phyloP scores from a whole-genome alignment of 352 stramenopile genomes.

The Phytophthora tentaculata region DNA sequence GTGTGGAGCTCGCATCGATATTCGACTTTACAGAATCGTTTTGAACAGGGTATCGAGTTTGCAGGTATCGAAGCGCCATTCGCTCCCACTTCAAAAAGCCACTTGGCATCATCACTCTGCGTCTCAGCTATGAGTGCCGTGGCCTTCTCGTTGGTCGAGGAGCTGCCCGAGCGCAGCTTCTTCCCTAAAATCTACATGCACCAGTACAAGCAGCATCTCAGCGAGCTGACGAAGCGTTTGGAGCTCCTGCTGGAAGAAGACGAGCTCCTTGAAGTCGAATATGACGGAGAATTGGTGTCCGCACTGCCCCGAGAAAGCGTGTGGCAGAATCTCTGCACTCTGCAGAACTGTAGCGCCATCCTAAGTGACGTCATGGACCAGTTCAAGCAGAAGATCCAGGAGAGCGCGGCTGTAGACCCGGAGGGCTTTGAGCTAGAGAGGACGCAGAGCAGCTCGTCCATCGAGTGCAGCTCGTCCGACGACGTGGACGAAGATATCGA shows the following conservation, averaged over 20 bases:
- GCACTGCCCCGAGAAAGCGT: slow-evolving; percentile 50
- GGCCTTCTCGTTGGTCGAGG: slow-evolving; percentile 35
- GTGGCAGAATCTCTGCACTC: slow-evolving; percentile 68
- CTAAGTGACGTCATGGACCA: slow-evolving; percentile 45
- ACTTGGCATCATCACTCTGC: slow-evolving; percentile 3
- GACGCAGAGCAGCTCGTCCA: slow-evolving; percentile 50
- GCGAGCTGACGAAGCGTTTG: slow-evolving; percentile 62
- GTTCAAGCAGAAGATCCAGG: slow-evolving; percentile 72
- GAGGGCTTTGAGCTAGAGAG: slow-evolving; percentile 49
- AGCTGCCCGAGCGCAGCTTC: slow-evolving; percentile 57
- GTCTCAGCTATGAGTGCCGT: slow-evolving; percentile 11
- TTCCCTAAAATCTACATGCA: slow-evolving; percentile 63
- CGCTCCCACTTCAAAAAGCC: neutral
- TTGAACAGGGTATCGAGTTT: neutral
- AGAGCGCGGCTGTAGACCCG: slow-evolving; percentile 55
- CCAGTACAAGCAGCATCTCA: slow-evolving; percentile 66
- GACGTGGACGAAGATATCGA: slow-evolving; percentile 54
- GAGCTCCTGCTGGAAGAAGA: slow-evolving; percentile 63
- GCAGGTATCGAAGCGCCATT: neutral
- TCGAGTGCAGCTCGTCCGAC: slow-evolving; percentile 60
- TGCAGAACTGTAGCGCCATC: slow-evolving; percentile 59
- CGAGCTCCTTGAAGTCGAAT: slow-evolving; percentile 55
- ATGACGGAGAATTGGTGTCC: slow-evolving; percentile 47
- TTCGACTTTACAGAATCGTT: no score
- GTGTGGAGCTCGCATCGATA: no score